Base-by-base conservation (phyloP, 495 filamentous ascomycete genomes). In the Aspergillus sclerotioniger region DNA sequence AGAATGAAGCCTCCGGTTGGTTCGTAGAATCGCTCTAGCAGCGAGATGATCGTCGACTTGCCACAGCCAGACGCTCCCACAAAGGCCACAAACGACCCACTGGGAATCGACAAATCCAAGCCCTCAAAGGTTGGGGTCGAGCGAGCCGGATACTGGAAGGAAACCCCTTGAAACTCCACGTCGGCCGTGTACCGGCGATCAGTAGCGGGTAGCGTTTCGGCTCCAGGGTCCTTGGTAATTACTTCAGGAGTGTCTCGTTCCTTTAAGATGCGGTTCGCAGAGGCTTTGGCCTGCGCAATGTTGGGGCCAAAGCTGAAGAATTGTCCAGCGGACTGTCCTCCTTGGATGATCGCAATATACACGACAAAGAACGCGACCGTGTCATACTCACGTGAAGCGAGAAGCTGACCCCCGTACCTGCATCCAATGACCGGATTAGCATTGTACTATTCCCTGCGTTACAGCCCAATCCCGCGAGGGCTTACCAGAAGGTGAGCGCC, bases 1-100 rank as follows among this genome's bases (percentile, higher is more conserved):
- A 28, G 20, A 28, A 49, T 29, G 6, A 6, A 0, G 2, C 46
- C 46, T 2, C 3, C 13, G 0, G 13, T 29, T 0, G 46, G 46
- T 0, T 49, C 46, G 46, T 49, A 29, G 20, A 49, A 49, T 16
- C 57, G 54, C 68, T 87, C 84, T 1, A 90, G 69, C 1, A 90
- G 71, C 3, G 80, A 81, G 28, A 90, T 77, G 21, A 87, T 75
- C 13, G 84, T 89, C 1, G 82, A 85, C 62, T 92, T 92, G 13
- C 89, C 89, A 25, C 83, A 88, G 15, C 89, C 89, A 1, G 80
- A 84, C 0, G 87, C 72, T 3, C 89, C 89, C 8, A 91, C 88
- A 13, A 92, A 73, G 0, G 86, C 89, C 2, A 80, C 83, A 56
- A 82, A 87, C 58, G 86, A 78, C 1, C 88, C 88, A 41, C 82